Evolutionary conservation across 345 rosid genomes (phyloP), one percentile per base, ranked within the genome.

Genomic region (Melaleuca quinquenervia): DNA sequence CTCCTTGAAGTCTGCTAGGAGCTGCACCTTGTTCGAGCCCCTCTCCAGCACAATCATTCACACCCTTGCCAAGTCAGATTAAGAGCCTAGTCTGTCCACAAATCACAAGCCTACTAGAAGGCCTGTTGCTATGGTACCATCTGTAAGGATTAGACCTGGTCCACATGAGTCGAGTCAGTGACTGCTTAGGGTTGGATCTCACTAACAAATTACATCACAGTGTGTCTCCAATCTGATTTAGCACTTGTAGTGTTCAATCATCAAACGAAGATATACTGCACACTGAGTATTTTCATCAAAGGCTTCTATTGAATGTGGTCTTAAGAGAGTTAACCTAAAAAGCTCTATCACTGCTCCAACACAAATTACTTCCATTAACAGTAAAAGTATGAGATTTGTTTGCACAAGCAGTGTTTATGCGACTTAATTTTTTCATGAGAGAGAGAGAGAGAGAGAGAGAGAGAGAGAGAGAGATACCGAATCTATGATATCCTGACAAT

Each of bases 401-500:
- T 70, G 13, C 24, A 70, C 45, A 9, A 70, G 45, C 78, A 64
- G 78, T 32, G 24, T 70, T 70, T 32, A 32, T 32, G 78, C 22
- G 18, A 70, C 78, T 29, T 11, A 32, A 16, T 32, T 70, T 24
- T 62, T 64, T 21, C 32, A 45, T 8, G 12, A 32, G 78, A 70
- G 45, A 70, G 24, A 54, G 56, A 53, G 41, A 52, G 70, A 84
- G 78, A 26, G 36, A 84, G 78, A 26, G 36, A 64, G 36, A 21
- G 36, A 21, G 22, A 75, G 48, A 27, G 60, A 36, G 53, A 85
- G 50, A 50, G 84, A 74, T 94, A 97, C 99, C 94, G 99, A 95
- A 87, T 96, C 90, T 83, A 96, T 93, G 74, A 97, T 96, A 90
- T 95, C 96, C 90, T 97, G 99, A 86, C 99, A 96, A 78, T 97